Conservation (phyloP, 176 grass and related monocot species). For the Oryza meyeriana region DNA sequence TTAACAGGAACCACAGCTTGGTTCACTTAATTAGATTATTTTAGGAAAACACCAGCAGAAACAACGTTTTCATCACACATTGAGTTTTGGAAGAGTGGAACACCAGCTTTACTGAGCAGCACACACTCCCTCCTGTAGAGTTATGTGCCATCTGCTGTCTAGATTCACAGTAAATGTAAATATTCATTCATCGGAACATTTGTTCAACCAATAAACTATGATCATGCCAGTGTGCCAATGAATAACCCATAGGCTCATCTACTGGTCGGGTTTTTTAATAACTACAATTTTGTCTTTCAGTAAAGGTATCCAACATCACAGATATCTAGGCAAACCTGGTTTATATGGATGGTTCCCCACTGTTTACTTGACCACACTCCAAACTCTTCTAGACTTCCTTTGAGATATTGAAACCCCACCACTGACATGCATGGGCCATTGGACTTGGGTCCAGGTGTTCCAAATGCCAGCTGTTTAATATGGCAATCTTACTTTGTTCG, state of each 20-base stretch:
- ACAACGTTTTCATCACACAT: not conserved
- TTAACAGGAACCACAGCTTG: not conserved
- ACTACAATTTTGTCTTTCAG: not conserved
- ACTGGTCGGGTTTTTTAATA: not conserved
- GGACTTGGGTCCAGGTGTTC: not conserved
- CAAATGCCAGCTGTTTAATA: not conserved
- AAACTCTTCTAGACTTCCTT: slow-evolving; percentile 1
- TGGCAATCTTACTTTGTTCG: not conserved
- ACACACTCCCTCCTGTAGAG: not conserved
- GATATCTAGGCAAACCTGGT: not conserved
- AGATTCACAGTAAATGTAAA: slow-evolving; percentile 7
- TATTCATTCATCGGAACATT: not conserved
- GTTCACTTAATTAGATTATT: not conserved
- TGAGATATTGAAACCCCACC: not conserved
- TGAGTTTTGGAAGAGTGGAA: not conserved
- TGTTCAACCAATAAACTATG: not conserved
- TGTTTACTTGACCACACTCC: not conserved
- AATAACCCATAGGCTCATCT: not conserved
- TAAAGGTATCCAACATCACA: not conserved
- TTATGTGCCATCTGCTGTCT: not conserved
- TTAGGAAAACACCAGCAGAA: not conserved
- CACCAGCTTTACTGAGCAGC: not conserved
- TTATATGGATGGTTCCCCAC: not conserved
- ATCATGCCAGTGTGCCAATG: not conserved
- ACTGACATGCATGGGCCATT: slow-evolving; percentile 10